These are phyloP conservation scores for Acanthamoeba castellanii DNA, from an alignment of 208 protist species.

Conservation along the genomic window DNA sequence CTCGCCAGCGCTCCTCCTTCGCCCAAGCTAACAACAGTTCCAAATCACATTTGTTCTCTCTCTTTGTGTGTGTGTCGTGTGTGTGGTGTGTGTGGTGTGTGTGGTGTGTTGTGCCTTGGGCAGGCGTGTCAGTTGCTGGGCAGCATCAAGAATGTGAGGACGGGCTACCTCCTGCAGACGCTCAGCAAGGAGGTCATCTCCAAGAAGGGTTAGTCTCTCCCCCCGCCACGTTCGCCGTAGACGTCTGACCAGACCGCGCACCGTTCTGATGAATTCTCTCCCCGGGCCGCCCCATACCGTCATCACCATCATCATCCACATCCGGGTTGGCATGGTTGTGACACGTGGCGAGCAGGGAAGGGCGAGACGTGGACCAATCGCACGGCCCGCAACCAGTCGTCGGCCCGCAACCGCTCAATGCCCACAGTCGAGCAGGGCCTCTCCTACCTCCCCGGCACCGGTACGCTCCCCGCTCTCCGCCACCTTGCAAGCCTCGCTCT, in stretches of 20 bases:
- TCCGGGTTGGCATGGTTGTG: neutral
- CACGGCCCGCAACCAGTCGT: neutral
- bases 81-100: too few relatives aligned
- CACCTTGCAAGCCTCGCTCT: neutral
- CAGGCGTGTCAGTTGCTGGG: slow-evolving; percentile 56
- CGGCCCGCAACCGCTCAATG: neutral
- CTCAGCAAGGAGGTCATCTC: slow-evolving; percentile 68
- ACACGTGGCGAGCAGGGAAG: neutral
- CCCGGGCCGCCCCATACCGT: too few relatives aligned
- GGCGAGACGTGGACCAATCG: slow-evolving; percentile 2
- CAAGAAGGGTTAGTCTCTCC: neutral
- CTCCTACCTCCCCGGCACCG: slow-evolving; percentile 3
- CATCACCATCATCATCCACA: too few relatives aligned
- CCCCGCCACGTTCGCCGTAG: neutral
- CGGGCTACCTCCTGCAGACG: slow-evolving; percentile 40
- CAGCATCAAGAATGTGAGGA: slow-evolving; percentile 21
- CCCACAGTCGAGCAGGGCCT: neutral
- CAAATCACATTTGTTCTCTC: neutral
- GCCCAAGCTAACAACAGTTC: too few relatives aligned
- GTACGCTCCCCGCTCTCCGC: neutral
- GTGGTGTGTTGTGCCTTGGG: neutral
- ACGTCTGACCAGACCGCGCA: neutral
- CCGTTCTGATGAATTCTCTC: neutral
- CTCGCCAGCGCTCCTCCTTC: too few relatives aligned
- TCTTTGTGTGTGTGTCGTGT: too few relatives aligned